Evolutionary conservation across 306 rosid species (phyloP).

Genomic region (Citrullus colocynthis): DNA sequence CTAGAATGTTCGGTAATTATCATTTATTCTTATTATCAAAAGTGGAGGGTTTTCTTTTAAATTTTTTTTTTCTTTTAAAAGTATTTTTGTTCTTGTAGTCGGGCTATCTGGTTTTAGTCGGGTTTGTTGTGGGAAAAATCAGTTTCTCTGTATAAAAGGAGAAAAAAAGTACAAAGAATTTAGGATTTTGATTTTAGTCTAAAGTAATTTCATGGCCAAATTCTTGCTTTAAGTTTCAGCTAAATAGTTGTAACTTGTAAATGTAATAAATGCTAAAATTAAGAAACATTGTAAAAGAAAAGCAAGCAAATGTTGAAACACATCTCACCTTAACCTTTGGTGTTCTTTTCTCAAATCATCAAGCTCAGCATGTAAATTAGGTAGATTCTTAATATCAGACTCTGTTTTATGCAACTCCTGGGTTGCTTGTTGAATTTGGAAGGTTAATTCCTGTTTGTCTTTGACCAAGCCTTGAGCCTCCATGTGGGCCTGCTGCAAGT

Average conservation of each 20-base stretch:
- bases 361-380: slow-evolving; percentile 50
- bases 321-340: slow-evolving; percentile 54
- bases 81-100: background rate
- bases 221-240: slow-evolving; percentile 5
- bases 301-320: background rate
- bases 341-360: slow-evolving; percentile 54
- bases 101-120: background rate
- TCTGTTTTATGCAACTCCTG: slow-evolving; percentile 45
- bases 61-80: background rate
- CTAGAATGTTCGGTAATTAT: background rate
- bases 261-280: background rate
- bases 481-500: slow-evolving; percentile 45
- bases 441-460: slow-evolving; percentile 44
- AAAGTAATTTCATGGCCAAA: background rate
- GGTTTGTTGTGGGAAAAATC: too few species aligned
- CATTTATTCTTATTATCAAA: background rate
- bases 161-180: background rate
- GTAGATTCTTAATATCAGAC: slow-evolving; percentile 35
- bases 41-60: background rate
- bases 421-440: slow-evolving; percentile 34
- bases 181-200: background rate
- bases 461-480: slow-evolving; percentile 56
- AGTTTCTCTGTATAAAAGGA: background rate
- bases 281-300: slow-evolving; percentile 6
- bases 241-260: background rate